These are phyloP conservation scores for Xylariales sp. DNA, from an alignment of 2,329 filamentous ascomycete genomes.

Conservation along the genomic window DNA sequence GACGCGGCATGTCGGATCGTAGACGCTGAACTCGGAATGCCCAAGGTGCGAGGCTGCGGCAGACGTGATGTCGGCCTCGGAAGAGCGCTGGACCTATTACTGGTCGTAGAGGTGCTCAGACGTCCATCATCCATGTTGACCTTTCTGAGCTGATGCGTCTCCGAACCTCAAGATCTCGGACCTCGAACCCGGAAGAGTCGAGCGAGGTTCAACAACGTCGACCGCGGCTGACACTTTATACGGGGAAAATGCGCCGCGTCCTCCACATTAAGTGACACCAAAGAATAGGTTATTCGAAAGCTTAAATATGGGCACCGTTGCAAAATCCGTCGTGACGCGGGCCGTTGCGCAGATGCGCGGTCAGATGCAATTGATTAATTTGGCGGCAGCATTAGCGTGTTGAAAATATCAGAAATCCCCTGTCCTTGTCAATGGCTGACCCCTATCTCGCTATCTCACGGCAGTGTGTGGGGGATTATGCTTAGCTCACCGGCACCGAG, in stretches of 20 bases:
- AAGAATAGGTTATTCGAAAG: background rate
- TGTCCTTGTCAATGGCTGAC: too few species aligned
- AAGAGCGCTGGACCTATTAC: constrained; percentile 18
- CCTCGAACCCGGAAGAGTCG: too few species aligned
- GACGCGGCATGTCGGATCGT: constrained; percentile 14
- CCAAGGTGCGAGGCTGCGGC: constrained; percentile 23
- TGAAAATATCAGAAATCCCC: too few species aligned
- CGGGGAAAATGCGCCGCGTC: background rate
- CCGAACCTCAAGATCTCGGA: too few species aligned
- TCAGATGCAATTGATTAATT: background rate
- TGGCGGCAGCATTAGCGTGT: background rate
- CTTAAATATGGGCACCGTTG: background rate
- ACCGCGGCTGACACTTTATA: too few species aligned
- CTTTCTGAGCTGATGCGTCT: background rate
- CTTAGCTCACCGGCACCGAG: too few species aligned
- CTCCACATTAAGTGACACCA: background rate
- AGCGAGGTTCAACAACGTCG: too few species aligned
- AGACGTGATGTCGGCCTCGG: constrained; percentile 28
- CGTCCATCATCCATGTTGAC: constrained; percentile 23
- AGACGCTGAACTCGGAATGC: constrained; percentile 12
- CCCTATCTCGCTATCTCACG: too few species aligned
- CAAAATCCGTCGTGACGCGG: background rate
- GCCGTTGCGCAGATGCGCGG: constrained; percentile 1
- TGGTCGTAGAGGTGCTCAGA: constrained; percentile 10
- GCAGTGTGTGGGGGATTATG: too few species aligned